Evolutionary conservation across 768 basidiomycete species (phyloP).

Genomic region (Udeniomyces megalosporus): DNA sequence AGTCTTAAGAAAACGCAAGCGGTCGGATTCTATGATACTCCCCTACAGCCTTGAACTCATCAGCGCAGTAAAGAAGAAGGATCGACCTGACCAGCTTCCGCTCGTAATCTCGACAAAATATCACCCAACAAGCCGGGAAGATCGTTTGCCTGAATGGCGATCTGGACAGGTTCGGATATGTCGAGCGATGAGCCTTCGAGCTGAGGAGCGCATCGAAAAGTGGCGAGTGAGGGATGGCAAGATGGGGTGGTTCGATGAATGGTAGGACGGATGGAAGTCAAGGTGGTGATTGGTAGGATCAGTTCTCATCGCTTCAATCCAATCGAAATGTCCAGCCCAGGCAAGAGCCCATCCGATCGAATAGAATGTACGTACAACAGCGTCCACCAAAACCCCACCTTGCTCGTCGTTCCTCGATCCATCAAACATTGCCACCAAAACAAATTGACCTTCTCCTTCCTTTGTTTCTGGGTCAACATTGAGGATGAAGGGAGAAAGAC

Average conservation of each 20-base stretch:
- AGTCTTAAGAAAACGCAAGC: no score
- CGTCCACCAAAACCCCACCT: not conserved
- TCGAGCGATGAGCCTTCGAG: slow-evolving; percentile 10
- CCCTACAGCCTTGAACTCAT: no score
- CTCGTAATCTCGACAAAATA: no score
- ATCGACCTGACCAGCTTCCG: no score
- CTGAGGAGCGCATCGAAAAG: no score
- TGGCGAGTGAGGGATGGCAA: not conserved
- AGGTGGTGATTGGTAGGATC: not conserved
- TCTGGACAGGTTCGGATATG: slow-evolving; percentile 1
- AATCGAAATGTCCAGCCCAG: no score
- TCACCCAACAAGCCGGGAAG: slow-evolving; percentile 1
- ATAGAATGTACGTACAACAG: not conserved
- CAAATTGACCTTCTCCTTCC: not conserved
- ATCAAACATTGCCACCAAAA: not conserved
- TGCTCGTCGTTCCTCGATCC: not conserved
- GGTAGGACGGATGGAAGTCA: not conserved
- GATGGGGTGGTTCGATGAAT: not conserved
- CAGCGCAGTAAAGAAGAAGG: no score
- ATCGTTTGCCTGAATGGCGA: not conserved
- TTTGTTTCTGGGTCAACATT: not conserved
- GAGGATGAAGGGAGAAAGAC: slow-evolving; percentile 34
- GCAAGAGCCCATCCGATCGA: not conserved
- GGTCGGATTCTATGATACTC: no score
- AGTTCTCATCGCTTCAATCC: not conserved